These are phyloP conservation scores for Raddia guianensis DNA, from an alignment of 176 grass and related monocot genomes.

Conservation along the genomic window DNA sequence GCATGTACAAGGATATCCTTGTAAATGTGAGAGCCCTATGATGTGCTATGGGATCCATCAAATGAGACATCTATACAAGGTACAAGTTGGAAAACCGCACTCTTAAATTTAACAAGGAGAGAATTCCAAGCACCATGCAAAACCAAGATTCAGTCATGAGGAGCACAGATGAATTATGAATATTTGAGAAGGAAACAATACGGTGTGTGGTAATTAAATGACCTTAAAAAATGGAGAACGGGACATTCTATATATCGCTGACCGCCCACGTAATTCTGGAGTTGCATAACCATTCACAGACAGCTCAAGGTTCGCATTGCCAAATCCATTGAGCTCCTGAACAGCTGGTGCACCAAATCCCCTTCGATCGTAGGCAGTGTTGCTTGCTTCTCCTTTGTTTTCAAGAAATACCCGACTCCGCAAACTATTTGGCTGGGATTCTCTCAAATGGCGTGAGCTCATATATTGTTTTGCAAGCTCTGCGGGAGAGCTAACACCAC, in stretches of 20 bases:
- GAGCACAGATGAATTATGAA: slow-evolving; percentile 19
- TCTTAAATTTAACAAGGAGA: too few relatives aligned
- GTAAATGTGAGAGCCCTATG: too few relatives aligned
- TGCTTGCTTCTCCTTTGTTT: slow-evolving; percentile 48
- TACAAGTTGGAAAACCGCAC: too few relatives aligned
- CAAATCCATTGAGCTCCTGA: slow-evolving; percentile 35
- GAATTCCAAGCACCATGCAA: background rate
- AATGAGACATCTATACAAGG: too few relatives aligned
- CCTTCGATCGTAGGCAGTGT: slow-evolving; percentile 38
- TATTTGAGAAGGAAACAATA: background rate
- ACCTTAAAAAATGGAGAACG: slow-evolving; percentile 71
- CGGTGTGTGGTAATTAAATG: background rate
- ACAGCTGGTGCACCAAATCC: slow-evolving; percentile 28
- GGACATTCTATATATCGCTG: slow-evolving; percentile 66
- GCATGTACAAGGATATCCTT: too few relatives aligned
- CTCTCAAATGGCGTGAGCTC: slow-evolving; percentile 49
- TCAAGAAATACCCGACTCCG: slow-evolving; percentile 46
- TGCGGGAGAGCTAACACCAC: slow-evolving; percentile 47
- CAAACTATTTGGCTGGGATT: slow-evolving; percentile 40
- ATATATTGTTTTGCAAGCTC: slow-evolving; percentile 76
- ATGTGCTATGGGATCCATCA: too few relatives aligned
- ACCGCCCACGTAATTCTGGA: slow-evolving; percentile 50
- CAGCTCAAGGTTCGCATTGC: slow-evolving; percentile 37
- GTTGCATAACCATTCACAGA: slow-evolving; percentile 57
- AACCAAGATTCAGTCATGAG: background rate